Base-by-base conservation (phyloP, 495 filamentous ascomycete species). In the Halenospora varia region DNA sequence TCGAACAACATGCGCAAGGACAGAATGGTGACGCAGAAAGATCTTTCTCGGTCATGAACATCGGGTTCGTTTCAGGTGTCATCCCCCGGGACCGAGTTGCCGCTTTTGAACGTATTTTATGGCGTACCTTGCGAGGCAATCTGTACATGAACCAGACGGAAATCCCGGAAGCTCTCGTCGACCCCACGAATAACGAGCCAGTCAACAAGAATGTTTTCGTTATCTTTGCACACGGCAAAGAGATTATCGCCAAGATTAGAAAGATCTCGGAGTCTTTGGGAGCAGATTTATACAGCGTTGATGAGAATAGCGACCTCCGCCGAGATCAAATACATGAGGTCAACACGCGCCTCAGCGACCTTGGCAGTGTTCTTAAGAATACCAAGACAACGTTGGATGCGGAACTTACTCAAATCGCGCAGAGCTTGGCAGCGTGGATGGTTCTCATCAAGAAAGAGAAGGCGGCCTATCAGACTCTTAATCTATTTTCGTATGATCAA, bases 61-160 rank as follows among this genome's bases (percentile, higher is more conserved):
- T 99, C 64, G 95, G 95, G n/a, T 97, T 99, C 63, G 94, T 99
- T n/a, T 87, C 95, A 51, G 94, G 94, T 71, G 95, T 97, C 51
- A 97, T 99, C 64, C 87, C 89, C 22, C 81, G 92, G 22, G 93
- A 97, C 60, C 86, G 92, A 8, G 94, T 97, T 55, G 92, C 87
- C 9, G 88, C 94, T 26, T 97, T 99, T 66, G 94, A 99, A 73
- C 86, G 94, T 51, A 97, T 97, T 60, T 80, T 99, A 15, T 99
- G 94, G 94, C 81, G 94, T 53, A 96, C 94, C 0, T 77, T 99
- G 53, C 91, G 94, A 65, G 94, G 94, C 62, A 99, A 99, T 73
- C 82, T 99, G 18, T 99, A 97, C 76, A 99, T 99, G 94, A 99
- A 97, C 75, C 94, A 99, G 77, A 90, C 92, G 29, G 94, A 97